phyloP scores from a whole-genome alignment of 345 rosid genomes.

The Eucalyptus regnans region DNA sequence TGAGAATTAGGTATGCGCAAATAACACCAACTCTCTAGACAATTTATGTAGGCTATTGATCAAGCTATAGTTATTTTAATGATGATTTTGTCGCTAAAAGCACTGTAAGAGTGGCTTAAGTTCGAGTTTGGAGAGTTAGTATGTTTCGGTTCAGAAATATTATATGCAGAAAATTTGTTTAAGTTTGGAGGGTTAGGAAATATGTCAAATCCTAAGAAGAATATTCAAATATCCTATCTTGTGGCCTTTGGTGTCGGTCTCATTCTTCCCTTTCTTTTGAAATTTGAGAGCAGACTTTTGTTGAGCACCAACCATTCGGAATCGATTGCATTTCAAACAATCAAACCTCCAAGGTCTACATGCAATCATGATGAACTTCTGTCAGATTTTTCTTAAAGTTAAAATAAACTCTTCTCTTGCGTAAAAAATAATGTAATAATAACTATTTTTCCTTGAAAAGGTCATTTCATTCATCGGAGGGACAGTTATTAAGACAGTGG shows the following conservation, averaged over 20 bases:
- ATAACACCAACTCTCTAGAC: not conserved
- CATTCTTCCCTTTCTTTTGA: not conserved
- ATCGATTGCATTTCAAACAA: not conserved
- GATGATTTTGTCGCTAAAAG: not conserved
- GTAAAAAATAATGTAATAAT: not conserved
- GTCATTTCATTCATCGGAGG: not conserved
- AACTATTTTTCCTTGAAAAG: not conserved
- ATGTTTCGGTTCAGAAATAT: not conserved
- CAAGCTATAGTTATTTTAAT: not conserved
- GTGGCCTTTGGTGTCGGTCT: not conserved
- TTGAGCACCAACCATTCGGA: not conserved
- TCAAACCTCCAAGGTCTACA: not conserved
- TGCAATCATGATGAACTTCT: not conserved
- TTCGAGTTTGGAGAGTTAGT: not conserved
- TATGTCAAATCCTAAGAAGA: not conserved
- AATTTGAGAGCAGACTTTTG: not conserved
- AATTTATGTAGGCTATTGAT: not conserved
- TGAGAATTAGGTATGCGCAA: not conserved
- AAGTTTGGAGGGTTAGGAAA: not conserved
- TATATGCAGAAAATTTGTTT: not conserved
- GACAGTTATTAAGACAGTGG: not conserved
- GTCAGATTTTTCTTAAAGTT: not conserved
- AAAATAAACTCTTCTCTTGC: not conserved
- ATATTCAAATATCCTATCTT: not conserved
- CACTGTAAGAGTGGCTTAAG: not conserved